Base-by-base conservation (phyloP, 345 rosid genomes). In the Gossypium sturtianum region DNA sequence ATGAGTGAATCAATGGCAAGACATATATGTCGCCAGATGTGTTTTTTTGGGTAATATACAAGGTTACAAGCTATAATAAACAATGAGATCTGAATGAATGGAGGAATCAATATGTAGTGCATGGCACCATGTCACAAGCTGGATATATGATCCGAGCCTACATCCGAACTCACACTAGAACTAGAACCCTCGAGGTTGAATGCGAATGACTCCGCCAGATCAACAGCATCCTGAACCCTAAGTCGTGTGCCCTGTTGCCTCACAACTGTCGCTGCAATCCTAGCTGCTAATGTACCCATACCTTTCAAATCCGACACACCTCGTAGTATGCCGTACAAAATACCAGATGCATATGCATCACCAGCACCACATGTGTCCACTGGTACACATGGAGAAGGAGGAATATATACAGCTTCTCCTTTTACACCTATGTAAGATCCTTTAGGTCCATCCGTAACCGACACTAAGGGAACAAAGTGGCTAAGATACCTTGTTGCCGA, bases 191-290 rank as follows among this genome's bases (percentile, higher is more conserved):
- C 79, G 5, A 82, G 72, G 67, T 73, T 85, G 75, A 77, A 89
- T 4, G 84, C 85, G 71, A 88, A 87, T 12, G 98, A 86, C 68
- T 91, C 83, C 0, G 95, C 95, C 44, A 94, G 77, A 71, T 82
- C 83, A 52, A 80, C 77, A 0, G 98, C 97, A 63, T 92, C 93
- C 74, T 81, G 89, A 73, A 89, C 88, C 72, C 91, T 68, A 45
- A 92, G 98, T 58, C 98, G 87, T 72, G 98, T 94, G 20, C 98
- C 98, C 76, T 86, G 98, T 80, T 94, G 98, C 43, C 88, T 83
- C 0, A 94, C 93, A n/a, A 94, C 97, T 0, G 95, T 92, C 72
- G 98, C 90, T 47, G 98, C 97, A 22, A 87, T 90, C 66, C 88
- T 89, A 66, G 97, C 91, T 17, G 98, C 98, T 82, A 92, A 79